Percentiles rank a stretch among this genome's conserved stretches.
Conservation (phyloP, 352 stramenopile species). For the Phytophthora idaei region DNA sequence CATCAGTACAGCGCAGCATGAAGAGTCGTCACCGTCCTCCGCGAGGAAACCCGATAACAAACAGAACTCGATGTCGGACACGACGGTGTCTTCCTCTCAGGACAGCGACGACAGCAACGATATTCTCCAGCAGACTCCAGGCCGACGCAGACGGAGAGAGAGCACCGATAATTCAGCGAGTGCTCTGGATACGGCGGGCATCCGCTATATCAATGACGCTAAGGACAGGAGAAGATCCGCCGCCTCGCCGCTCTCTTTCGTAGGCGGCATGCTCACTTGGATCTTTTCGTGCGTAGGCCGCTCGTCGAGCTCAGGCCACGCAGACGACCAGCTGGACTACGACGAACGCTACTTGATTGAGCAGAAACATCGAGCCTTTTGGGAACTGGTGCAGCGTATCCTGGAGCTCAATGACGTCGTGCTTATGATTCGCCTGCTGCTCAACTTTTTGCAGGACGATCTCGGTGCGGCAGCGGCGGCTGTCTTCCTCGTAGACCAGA, state of each 20-base stretch:
- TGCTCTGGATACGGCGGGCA: constrained; percentile 10
- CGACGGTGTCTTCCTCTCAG: constrained; percentile 48
- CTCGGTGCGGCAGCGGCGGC: constrained; percentile 55
- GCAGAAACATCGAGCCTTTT: constrained; percentile 78
- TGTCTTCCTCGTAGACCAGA: constrained; percentile 81
- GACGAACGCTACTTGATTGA: constrained; percentile 54
- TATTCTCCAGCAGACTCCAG: constrained; percentile 7
- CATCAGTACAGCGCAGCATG: constrained; percentile 1
- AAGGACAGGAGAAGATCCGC: not conserved
- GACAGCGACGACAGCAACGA: constrained; percentile 41
- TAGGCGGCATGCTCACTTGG: constrained; percentile 21
- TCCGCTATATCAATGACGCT: not conserved
- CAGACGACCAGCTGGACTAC: constrained; percentile 12
- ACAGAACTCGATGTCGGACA: constrained; percentile 60
- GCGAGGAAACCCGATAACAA: constrained; percentile 27
- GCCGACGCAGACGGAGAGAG: constrained; percentile 25
- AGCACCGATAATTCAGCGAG: constrained; percentile 10
- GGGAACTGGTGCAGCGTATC: constrained; percentile 75
- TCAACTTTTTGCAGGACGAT: constrained; percentile 70
- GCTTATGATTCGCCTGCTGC: constrained; percentile 71
- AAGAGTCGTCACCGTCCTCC: not conserved
- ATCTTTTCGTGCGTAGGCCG: constrained; percentile 21
- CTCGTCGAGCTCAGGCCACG: not conserved
- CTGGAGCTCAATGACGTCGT: constrained; percentile 75
- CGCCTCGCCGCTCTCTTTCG: constrained; percentile 6